Base-by-base conservation (phyloP, 768 basidiomycete genomes). In the Lactarius trivialis region DNA sequence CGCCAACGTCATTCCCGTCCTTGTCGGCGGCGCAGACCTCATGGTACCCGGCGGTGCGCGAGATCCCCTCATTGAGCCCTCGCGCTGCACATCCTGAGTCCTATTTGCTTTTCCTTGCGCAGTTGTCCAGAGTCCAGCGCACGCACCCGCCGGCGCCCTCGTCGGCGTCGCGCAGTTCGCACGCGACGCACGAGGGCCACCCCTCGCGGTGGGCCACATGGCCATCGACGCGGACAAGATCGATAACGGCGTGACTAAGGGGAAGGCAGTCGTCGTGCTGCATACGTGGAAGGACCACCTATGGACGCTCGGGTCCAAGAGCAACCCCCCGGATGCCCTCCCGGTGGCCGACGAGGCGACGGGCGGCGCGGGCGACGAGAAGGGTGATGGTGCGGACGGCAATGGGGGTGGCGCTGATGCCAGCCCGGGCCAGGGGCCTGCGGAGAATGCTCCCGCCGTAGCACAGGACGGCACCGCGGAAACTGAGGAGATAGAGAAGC, bases 11-110 rank as follows among this genome's bases (percentile, higher is more conserved):
- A 82, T 92, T 39, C 86, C 86, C 1, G 77, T 85, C 28, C 79
- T 94, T 14, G 75, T 83, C 3, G 83, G 82, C 11, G 91, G 92
- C n/a, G 89, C 91, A 0, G 91, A 94, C 75, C 80, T 93, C 8
- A 93, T 94, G 90, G 84, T 89, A 36, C 89, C 91, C 4, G 91
- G 91, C 73, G 88, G 89, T 88, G 70, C 70, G 85, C 76, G 32
- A 39, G 49, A n/a, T 3, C 33, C 9, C 30, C 45, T 50, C 48
- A 26, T 36, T 17, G 6, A 3, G 1, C 52, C 26, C 17, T 45
- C 5, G 11, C 17, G 3, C 19, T 21, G 17, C 55, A 43, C 11
- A 4, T 36, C 55, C 56, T 51, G 28, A 28, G 50, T 19, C 28
- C 28, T 28, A 26, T 59, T 58, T 26, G 15, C 58, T 58, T 52